Evolutionary conservation across 2,329 filamentous ascomycete species (phyloP), one percentile per base, ranked within the genome.

Genomic region (Diplodia scrobiculata): DNA sequence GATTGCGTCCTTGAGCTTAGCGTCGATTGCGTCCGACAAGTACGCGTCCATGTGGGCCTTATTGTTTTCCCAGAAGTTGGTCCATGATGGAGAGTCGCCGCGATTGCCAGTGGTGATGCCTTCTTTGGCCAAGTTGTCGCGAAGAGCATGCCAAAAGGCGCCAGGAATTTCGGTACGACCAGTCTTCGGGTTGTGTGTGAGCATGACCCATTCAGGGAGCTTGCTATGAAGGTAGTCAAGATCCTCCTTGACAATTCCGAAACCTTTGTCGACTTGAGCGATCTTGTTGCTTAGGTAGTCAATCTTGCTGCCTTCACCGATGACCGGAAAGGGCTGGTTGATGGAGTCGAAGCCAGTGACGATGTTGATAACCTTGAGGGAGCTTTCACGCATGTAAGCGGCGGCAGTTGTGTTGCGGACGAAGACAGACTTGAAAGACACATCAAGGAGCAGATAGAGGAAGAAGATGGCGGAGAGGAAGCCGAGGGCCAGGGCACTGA

Each of bases 121-220:
- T 21, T 85, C 84, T 1, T 78, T 74, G 21, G 77, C 78, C 55
- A 90, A 83, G 66, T 83, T 80, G 63, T 84, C 82, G 27, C 81
- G 79, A 9, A 92, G 74, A 0, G 88, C 89, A 66, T 85, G 80
- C 84, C 86, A 92, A 67, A 92, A 90, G 2, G 86, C 82, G 27
- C 85, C 80, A 0, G 84, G 78, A 17, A 91, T 83, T 25, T 84
- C 76, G 0, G 80, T 75, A 10, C 83, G 80, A 14, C 87, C 88
- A 34, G 84, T 75, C 38, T 78, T 75, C 66, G 83, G 78, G 7
- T 81, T 79, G 14, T 83, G 80, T 69, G 89, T 82, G 29, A 65
- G 63, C 67, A 84, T 83, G 4, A 91, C 78, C 10, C 83, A 70
- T 13, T 83, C 79, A 0, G 89, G 89, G 2, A 91, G 75, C 3